Evolutionary conservation across 148 eudicot species (phyloP), one percentile per base, ranked within the genome.

Genomic region (Rhododendron ovatum): DNA sequence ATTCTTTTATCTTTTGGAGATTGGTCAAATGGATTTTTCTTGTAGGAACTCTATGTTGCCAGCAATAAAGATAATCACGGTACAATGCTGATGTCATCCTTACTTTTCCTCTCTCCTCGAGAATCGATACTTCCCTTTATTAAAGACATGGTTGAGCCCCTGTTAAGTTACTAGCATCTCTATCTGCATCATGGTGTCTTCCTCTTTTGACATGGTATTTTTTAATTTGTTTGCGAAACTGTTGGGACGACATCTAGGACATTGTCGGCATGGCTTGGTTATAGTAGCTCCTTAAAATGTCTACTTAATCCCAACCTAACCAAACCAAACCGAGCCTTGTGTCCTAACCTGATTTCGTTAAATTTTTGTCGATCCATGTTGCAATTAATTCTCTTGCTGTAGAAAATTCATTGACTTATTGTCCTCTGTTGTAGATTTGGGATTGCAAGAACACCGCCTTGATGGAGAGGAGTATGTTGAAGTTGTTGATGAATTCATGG

Each of bases 401-500:
- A 22, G 35, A 81, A 81, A 55, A 24, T 30, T 37, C 53, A 28
- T 18, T 71, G 85, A 71, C 75, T 84, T 15, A 18, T 47, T 71
- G 18, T 43, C 63, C 85, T 86, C 10, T 74, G 8, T 57, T 26
- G 45, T 90, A 96, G 99, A 96, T 89, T 89, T 96, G 89, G 99
- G 99, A 89, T 88, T 96, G 93, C 99, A 96, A 92, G 92, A 94
- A 86, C 93, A 89, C 67, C 99, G 99, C 81, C 98, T 96, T 90
- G 99, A 96, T 20, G 99, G 98, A 50, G 99, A 96, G 8, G 98
- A 96, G 84, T 96, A 96, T 89, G 43, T 96, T 91, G 98, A 90
- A 71, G 96, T 96, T 35, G 80, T 96, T 88, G 99, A 96, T 87
- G 99, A 96, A 86, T 96, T 96, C 89, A 95, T 96, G 99, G 96